Conservation (phyloP, 352 stramenopile genomes). For the Pythium phragmitis region DNA sequence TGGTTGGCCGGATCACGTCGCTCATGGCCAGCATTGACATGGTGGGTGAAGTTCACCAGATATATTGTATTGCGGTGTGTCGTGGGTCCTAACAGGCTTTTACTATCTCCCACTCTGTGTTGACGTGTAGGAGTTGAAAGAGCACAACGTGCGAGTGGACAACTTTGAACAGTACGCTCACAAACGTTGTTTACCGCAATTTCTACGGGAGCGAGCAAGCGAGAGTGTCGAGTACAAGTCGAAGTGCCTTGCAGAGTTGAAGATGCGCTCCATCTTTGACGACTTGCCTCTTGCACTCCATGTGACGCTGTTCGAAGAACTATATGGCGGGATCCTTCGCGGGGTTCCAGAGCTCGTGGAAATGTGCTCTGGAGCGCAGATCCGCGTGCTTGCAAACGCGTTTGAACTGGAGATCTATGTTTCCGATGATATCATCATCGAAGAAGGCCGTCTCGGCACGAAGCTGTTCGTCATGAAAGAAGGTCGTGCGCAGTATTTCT, state of each 20-base stretch:
- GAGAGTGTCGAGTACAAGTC: constrained; percentile 58
- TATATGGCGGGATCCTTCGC: constrained; percentile 43
- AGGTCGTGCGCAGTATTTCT: constrained; percentile 46
- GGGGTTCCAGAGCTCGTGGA: constrained; percentile 36
- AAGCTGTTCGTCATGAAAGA: constrained; percentile 54
- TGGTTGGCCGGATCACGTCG: constrained; percentile 65
- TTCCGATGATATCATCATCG: constrained; percentile 54
- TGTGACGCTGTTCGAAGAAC: constrained; percentile 45
- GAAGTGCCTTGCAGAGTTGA: constrained; percentile 47
- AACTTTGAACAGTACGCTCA: constrained; percentile 71
- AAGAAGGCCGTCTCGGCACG: constrained; percentile 41
- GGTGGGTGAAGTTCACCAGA: not conserved
- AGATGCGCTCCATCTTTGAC: constrained; percentile 34
- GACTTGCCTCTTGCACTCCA: constrained; percentile 43
- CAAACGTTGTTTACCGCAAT: constrained; percentile 37
- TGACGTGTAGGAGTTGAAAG: constrained; percentile 31
- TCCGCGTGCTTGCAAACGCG: constrained; percentile 49
- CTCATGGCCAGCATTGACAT: constrained; percentile 69
- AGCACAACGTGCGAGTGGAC: constrained; percentile 45
- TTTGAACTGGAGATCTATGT: constrained; percentile 57
- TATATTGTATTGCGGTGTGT: not conserved
- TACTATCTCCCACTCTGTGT: not conserved
- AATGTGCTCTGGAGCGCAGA: constrained; percentile 14
- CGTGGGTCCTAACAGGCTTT: not conserved
- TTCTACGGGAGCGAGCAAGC: constrained; percentile 47